These are phyloP conservation scores for Hypoxylon intermedium DNA, from an alignment of 495 filamentous ascomycete genomes.

Conservation along the genomic window DNA sequence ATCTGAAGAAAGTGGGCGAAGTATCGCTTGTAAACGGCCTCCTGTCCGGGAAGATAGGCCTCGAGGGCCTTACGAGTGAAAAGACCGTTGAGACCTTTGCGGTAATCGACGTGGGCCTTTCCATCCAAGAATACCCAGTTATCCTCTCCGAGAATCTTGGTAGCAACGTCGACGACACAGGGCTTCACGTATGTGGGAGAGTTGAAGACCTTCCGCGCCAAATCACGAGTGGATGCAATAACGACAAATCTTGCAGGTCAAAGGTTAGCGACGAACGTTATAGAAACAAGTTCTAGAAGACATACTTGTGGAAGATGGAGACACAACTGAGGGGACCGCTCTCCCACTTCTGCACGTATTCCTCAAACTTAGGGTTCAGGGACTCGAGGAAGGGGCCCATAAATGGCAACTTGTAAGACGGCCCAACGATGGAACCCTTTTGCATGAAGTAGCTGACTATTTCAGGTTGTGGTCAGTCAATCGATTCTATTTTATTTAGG, in stretches of 20 bases:
- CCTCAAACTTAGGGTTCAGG: conserved; percentile 86
- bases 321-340: conserved; percentile 94
- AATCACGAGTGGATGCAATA: conserved; percentile 92
- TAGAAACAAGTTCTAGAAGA: neutral
- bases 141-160: conserved; percentile 87
- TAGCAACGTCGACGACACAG: conserved; percentile 93
- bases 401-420: conserved; percentile 85
- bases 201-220: conserved; percentile 97
- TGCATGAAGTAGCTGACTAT: conserved; percentile 83
- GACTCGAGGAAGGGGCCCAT: conserved; percentile 96
- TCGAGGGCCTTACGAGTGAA: conserved; percentile 92
- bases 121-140: conserved; percentile 99
- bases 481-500: conserved; percentile 20
- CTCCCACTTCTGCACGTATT: conserved; percentile 90
- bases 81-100: conserved; percentile 92
- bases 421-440: conserved; percentile 86
- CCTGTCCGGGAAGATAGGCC: conserved; percentile 87
- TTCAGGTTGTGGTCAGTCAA: conserved; percentile 33
- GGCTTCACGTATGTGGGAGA: conserved; percentile 92
- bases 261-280: conserved; percentile 3
- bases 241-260: conserved; percentile 80
- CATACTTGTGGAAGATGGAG: conserved; percentile 98
- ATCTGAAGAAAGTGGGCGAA: conserved; percentile 78
- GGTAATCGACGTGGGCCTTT: conserved; percentile 92
- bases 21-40: conserved; percentile 89